These are phyloP conservation scores for Guadua angustifolia DNA, from an alignment of 176 grass and related monocot species.

Conservation along the genomic window DNA sequence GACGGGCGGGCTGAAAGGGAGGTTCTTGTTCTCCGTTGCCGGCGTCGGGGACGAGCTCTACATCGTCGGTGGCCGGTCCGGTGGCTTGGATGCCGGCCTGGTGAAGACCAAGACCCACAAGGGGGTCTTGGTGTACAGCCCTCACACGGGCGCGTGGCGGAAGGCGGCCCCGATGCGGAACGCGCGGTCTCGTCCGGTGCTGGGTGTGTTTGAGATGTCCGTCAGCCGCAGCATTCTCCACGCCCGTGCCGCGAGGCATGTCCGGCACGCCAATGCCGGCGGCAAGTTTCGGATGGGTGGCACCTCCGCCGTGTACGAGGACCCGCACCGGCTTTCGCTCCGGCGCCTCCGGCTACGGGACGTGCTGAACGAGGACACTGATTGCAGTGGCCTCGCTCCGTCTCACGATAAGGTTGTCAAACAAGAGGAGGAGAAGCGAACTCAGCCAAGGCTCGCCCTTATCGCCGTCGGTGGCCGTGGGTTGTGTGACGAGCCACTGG, in stretches of 20 bases:
- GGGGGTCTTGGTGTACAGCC: conserved; percentile 70
- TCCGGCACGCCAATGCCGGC: conserved; percentile 9
- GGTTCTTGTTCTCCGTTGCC: conserved; percentile 70
- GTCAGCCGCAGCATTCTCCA: conserved; percentile 54
- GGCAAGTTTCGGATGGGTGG: conserved; percentile 55
- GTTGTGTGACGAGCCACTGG: conserved; percentile 75
- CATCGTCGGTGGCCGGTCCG: conserved; percentile 70
- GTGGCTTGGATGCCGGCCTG: conserved; percentile 23
- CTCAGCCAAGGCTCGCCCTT: conserved; percentile 51
- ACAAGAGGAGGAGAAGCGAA: neutral
- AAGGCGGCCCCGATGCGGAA: conserved; percentile 74
- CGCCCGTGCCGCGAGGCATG: conserved; percentile 23
- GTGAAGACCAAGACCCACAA: conserved; percentile 75
- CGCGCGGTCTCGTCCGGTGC: conserved; percentile 62
- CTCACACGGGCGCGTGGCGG: conserved; percentile 61
- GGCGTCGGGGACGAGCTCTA: conserved; percentile 67
- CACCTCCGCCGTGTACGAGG: conserved; percentile 76
- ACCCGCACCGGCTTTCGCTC: conserved; percentile 69
- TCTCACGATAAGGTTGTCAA: conserved; percentile 3
- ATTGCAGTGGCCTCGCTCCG: neutral
- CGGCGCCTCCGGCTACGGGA: conserved; percentile 64
- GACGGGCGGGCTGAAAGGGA: conserved; percentile 47
- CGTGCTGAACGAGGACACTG: conserved; percentile 61
- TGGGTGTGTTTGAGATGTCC: conserved; percentile 77
- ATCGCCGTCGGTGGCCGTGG: conserved; percentile 80